Evolutionary conservation across 208 protist species (phyloP).

Genomic region (Trypanosoma boissoni): DNA sequence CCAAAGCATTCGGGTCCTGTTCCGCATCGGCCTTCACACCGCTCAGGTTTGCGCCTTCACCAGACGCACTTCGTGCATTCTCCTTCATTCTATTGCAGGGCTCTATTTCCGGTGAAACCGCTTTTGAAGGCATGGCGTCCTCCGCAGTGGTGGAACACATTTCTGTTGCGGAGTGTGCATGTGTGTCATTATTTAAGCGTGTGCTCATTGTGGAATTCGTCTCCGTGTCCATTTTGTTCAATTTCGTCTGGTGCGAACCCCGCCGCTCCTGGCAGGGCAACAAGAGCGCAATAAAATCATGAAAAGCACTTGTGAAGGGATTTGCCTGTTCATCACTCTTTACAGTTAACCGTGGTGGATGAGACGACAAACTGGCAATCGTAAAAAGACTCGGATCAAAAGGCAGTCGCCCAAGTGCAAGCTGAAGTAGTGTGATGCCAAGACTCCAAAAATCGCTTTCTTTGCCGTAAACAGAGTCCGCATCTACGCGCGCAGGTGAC

Average conservation of each 20-base stretch:
- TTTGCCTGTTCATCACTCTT: not conserved
- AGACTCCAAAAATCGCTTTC: slow-evolving; percentile 38
- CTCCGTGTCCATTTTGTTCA: too few species aligned
- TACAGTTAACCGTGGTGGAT: slow-evolving; percentile 21
- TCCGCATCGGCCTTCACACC: not conserved
- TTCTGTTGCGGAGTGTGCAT: too few species aligned
- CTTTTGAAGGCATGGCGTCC: too few species aligned
- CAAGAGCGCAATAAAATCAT: slow-evolving; percentile 21
- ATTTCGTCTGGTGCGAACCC: not conserved
- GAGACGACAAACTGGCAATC: slow-evolving; percentile 15
- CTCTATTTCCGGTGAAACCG: too few species aligned
- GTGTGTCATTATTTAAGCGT: too few species aligned
- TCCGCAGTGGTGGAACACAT: too few species aligned
- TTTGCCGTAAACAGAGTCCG: slow-evolving; percentile 25
- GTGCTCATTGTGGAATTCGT: too few species aligned
- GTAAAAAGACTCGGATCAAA: slow-evolving; percentile 22
- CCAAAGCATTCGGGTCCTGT: not conserved
- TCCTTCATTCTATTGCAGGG: too few species aligned
- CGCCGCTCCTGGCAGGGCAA: not conserved
- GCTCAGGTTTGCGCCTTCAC: too few species aligned
- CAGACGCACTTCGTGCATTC: too few species aligned
- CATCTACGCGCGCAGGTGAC: slow-evolving; percentile 29
- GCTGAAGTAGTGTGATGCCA: slow-evolving; percentile 30
- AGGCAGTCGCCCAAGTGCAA: slow-evolving; percentile 29
- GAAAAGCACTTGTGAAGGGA: slow-evolving; percentile 13